Evolutionary conservation across 2,329 filamentous ascomycete genomes (phyloP), one percentile per base, ranked within the genome.

Genomic region (Botryotinia calthae): DNA sequence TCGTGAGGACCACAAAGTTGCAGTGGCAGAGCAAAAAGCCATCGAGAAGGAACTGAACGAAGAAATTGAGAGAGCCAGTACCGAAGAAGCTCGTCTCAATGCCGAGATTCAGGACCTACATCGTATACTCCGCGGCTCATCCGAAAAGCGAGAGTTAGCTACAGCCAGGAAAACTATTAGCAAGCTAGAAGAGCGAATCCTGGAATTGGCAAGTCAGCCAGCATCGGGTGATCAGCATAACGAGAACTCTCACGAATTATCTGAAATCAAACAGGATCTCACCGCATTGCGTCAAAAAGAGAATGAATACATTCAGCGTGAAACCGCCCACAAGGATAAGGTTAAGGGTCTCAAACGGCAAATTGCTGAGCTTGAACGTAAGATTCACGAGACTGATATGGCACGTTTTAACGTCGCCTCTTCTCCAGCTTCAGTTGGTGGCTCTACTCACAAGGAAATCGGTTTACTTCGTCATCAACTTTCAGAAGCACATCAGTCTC

Each of bases 361-460:
- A 73, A 86, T 93, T 66, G 84, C 86, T 2, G 88, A 92, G 51
- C 85, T 94, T 25, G 91, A 93, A 79, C 87, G 87, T 58, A 88
- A 91, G 73, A 84, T 91, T 7, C 90, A 92, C 76, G 89, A 94
- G 73, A 85, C 87, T 9, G 86, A 89, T 72, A 85, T 89, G 58
- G 86, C 86, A 28, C 84, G 84, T 18, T 79, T 88, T 40, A 81
- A 82, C 34, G 76, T 77, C 51, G 84, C 85, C 20, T 84, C 85
- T 4, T 84, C 85, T 44, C 83, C 82, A 37, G 82, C 85, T 2
- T 88, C 87, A 14, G 48, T 81, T n/a, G 83, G 83, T 65, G 84
- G 84, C n/a, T 87, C 87, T 2, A 86, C 82, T 25, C 84, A 84
- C 54, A 87, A 88, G 73, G 90, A 92, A 79, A 79, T 91, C 16